Evolutionary conservation across 192 early-diverging fungal genomes (phyloP).

Genomic region (Umbelopsis sp.): DNA sequence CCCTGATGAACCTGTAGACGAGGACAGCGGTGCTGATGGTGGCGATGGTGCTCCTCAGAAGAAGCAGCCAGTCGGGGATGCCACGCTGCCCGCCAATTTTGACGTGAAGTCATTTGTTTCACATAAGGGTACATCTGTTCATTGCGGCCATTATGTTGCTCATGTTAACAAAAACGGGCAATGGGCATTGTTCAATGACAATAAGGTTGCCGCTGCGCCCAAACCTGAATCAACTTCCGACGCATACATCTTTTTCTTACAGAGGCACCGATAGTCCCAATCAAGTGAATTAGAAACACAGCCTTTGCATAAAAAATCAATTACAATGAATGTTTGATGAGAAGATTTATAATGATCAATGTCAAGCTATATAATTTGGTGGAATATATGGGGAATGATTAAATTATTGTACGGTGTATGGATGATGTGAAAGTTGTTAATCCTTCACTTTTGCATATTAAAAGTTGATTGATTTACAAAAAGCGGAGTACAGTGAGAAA

Average conservation of each 20-base stretch:
- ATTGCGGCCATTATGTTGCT: constrained; percentile 96
- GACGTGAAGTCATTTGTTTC: constrained; percentile 82
- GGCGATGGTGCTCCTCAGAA: neutral
- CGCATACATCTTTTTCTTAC: constrained; percentile 76
- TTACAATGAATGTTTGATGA: too few species aligned
- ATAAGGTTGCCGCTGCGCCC: constrained; percentile 83
- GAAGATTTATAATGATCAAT: too few species aligned
- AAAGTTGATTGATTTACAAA: too few species aligned
- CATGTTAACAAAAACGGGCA: constrained; percentile 70
- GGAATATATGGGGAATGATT: too few species aligned
- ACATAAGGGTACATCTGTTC: constrained; percentile 94
- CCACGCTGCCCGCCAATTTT: constrained; percentile 58
- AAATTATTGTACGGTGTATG: too few species aligned
- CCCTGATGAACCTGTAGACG: constrained; percentile 66
- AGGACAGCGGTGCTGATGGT: constrained; percentile 34
- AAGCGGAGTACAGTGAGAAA: too few species aligned
- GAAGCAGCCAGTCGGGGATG: constrained; percentile 34
- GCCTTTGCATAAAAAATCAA: too few species aligned
- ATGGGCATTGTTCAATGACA: constrained; percentile 97
- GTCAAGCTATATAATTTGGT: too few species aligned
- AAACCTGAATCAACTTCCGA: constrained; percentile 60
- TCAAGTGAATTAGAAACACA: too few species aligned
- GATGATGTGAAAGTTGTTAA: too few species aligned
- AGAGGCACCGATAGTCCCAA: constrained; percentile 33
- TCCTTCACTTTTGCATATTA: too few species aligned